Base-by-base conservation (phyloP, 352 stramenopile species). In the Phytophthora tentaculata region DNA sequence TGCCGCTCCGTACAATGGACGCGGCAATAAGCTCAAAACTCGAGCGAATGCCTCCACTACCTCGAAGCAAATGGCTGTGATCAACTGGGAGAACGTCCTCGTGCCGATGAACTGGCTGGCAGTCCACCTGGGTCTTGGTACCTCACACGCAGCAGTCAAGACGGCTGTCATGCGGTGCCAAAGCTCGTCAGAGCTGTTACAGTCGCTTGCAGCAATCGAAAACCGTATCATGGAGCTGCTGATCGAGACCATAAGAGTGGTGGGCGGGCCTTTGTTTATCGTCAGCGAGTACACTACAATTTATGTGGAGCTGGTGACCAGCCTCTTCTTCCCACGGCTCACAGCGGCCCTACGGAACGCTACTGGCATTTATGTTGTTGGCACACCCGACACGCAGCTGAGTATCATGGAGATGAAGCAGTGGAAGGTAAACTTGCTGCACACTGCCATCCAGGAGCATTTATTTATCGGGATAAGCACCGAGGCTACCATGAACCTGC, bases 21-120 rank as follows among this genome's bases (percentile, higher is more conserved):
- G 52, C 20, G 23, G 37, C 37, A 63, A 48, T 5, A 48, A 51
- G 12, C 1, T 16, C 4, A 56, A 63, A 35, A 50, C n/a, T 22
- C 14, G 13, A 13, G 23, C 35, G 13, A 63, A 37, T 14, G 13
- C 23, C 26, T 43, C 29, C 2, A 24, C 22, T 2, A 44, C 13
- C 29, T 56, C 65, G 41, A 55, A 47, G 39, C 65, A 83, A 39
- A 65, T 71, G 50, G 50, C 76, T 35, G 69, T 81, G 50, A 75
- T 86, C 51, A 81, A 77, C 60, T 89, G 77, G 80, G 78, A 89
- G 41, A 77, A 89, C 45, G 76, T 86, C 37, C 71, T 89, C 19
- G 60, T 76, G 26, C 80, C 80, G 2, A 69, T 73, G 54, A 26
- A 70, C 39, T 89, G 73, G 76, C 56, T 89, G 64, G 29, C 48